These are phyloP conservation scores for Emmonsia crescens DNA, from an alignment of 2,329 filamentous ascomycete species.

Conservation along the genomic window DNA sequence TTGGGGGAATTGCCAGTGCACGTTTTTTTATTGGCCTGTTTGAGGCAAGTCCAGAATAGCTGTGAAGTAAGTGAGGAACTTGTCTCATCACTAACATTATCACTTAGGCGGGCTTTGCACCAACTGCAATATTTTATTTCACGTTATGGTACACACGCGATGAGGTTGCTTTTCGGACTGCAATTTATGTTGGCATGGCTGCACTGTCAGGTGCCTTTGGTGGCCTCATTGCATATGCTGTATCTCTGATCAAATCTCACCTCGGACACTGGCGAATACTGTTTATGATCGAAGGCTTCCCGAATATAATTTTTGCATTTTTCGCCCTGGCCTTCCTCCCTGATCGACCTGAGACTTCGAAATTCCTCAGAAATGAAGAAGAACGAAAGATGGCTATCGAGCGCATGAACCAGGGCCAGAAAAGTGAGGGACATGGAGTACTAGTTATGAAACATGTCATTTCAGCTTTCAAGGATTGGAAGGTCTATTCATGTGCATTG, in stretches of 20 bases:
- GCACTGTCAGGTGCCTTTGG: constrained; percentile 45
- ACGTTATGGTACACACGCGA: constrained; percentile 48
- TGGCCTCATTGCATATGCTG: constrained; percentile 34
- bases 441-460: constrained; percentile 11
- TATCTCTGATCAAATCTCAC: constrained; percentile 17
- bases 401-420: constrained; percentile 12
- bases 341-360: constrained; percentile 22
- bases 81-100: constrained; percentile 14
- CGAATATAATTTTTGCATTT: constrained; percentile 36
- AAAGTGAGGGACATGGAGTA: constrained; percentile 10
- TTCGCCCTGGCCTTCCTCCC: constrained; percentile 37
- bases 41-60: constrained; percentile 21
- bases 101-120: constrained; percentile 46
- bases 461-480: constrained; percentile 13
- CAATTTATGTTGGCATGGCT: constrained; percentile 43
- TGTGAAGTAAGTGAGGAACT: neutral
- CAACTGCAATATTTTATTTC: constrained; percentile 50
- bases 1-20: constrained; percentile 43
- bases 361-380: constrained; percentile 11
- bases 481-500: constrained; percentile 9
- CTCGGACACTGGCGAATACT: constrained; percentile 40
- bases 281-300: constrained; percentile 40
- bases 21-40: constrained; percentile 52
- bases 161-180: constrained; percentile 45
- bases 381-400: constrained; percentile 9